These are phyloP conservation scores for Nasturtium officinale DNA, from an alignment of 345 rosid genomes.

Conservation along the genomic window DNA sequence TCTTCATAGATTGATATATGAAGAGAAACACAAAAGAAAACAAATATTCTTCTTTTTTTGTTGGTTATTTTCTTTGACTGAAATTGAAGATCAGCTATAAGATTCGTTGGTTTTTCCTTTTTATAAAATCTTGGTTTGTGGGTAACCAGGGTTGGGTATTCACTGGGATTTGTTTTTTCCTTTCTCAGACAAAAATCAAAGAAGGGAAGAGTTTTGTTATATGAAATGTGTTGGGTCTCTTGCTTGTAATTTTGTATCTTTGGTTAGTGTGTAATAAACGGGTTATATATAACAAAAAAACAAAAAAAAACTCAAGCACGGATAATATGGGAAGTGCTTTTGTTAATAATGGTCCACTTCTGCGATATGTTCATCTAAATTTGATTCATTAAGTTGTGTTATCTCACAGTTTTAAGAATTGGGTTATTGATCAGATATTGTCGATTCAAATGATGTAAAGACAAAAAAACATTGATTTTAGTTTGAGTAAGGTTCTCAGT, in stretches of 20 bases:
- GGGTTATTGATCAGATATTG: too few relatives aligned
- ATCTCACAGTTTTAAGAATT: too few relatives aligned
- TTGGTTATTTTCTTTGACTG: slow-evolving; percentile 30
- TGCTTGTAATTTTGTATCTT: slow-evolving; percentile 13
- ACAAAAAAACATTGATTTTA: too few relatives aligned
- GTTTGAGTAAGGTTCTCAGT: slow-evolving; percentile 29
- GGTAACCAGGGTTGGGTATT: slow-evolving; percentile 18
- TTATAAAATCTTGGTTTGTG: slow-evolving; percentile 32
- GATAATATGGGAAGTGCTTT: neutral
- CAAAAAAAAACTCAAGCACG: neutral
- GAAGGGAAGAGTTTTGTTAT: slow-evolving; percentile 19
- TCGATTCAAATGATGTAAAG: too few relatives aligned
- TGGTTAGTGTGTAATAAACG: slow-evolving; percentile 25
- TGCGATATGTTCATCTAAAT: too few relatives aligned
- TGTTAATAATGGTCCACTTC: neutral
- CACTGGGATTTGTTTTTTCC: slow-evolving; percentile 12
- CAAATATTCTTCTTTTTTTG: slow-evolving; percentile 8
- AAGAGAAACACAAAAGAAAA: slow-evolving; percentile 13
- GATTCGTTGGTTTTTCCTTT: slow-evolving; percentile 24
- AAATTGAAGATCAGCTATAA: slow-evolving; percentile 7
- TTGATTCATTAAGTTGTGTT: too few relatives aligned
- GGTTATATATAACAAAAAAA: neutral
- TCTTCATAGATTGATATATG: slow-evolving; percentile 32
- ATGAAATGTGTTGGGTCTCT: slow-evolving; percentile 19
- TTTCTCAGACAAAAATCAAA: slow-evolving; percentile 38